Conservation (phyloP, 345 rosid genomes). For the Salix dunnii region DNA sequence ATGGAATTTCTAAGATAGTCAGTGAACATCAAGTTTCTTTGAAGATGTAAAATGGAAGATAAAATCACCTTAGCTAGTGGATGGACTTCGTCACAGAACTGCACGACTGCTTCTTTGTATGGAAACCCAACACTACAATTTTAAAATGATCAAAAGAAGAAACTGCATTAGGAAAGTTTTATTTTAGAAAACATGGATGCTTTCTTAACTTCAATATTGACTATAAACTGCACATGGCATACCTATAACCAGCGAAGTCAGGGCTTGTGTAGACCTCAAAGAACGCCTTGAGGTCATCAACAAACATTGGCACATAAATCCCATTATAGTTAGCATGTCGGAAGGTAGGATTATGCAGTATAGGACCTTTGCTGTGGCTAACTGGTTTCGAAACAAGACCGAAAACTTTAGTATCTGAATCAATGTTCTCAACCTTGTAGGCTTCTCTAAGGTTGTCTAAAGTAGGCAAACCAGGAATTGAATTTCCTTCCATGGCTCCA, state of each 20-base stretch:
- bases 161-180: background rate
- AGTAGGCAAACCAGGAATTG: constrained; percentile 46
- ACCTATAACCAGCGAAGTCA: constrained; percentile 62
- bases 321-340: constrained; percentile 47
- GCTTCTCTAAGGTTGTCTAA: constrained; percentile 36
- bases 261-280: constrained; percentile 39
- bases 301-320: constrained; percentile 55
- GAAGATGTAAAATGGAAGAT: constrained; percentile 9
- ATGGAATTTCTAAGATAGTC: background rate
- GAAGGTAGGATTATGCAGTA: constrained; percentile 60
- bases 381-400: constrained; percentile 64
- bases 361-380: constrained; percentile 61
- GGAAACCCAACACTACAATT: constrained; percentile 49
- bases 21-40: background rate
- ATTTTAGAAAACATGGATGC: background rate
- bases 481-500: constrained; percentile 42
- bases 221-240: background rate
- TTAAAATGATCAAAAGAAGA: constrained; percentile 11
- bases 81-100: constrained; percentile 52
- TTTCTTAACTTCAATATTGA: background rate
- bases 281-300: constrained; percentile 55
- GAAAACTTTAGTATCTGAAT: constrained; percentile 43
- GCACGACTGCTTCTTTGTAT: constrained; percentile 50
- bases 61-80: constrained; percentile 46
- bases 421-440: constrained; percentile 33